Evolutionary conservation across 2,329 filamentous ascomycete genomes (phyloP).

Genomic region (Phyllosticta citrichinensis): DNA sequence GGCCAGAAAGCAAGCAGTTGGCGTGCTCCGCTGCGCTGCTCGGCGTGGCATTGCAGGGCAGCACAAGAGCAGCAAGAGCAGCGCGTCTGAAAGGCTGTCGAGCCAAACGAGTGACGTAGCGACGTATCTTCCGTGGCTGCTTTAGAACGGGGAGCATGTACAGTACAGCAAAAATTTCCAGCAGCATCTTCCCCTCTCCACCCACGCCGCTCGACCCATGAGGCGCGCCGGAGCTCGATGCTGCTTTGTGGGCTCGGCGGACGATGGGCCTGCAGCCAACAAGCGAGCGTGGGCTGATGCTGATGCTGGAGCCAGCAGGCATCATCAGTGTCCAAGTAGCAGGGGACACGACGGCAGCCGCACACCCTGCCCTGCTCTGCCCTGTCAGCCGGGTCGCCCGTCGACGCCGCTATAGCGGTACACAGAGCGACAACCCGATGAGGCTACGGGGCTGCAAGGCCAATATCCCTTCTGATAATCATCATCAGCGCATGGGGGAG

Average conservation of each 20-base stretch:
- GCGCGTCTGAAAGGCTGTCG: not conserved
- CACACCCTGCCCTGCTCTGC: not conserved
- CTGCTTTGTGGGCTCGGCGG: not conserved
- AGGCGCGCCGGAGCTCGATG: not conserved
- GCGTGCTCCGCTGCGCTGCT: not conserved
- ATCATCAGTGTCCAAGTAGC: not conserved
- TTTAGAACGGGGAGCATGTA: not conserved
- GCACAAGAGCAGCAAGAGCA: not conserved
- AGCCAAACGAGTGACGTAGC: not conserved
- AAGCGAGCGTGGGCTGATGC: not conserved
- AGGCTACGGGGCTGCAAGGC: not conserved
- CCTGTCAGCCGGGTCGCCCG: not conserved
- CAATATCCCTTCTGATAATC: not conserved
- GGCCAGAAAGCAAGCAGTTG: not conserved
- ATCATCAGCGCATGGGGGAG: not conserved
- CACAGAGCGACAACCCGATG: not conserved
- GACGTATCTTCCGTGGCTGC: not conserved
- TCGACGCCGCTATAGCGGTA: not conserved
- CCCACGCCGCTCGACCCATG: not conserved
- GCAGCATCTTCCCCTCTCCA: too few species aligned
- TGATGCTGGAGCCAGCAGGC: not conserved
- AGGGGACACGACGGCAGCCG: not conserved
- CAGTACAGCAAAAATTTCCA: too few species aligned
- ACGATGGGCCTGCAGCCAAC: not conserved
- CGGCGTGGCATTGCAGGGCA: not conserved